Conservation (phyloP, 805 yeast species). For the Alloascoidea hylecoeti region DNA sequence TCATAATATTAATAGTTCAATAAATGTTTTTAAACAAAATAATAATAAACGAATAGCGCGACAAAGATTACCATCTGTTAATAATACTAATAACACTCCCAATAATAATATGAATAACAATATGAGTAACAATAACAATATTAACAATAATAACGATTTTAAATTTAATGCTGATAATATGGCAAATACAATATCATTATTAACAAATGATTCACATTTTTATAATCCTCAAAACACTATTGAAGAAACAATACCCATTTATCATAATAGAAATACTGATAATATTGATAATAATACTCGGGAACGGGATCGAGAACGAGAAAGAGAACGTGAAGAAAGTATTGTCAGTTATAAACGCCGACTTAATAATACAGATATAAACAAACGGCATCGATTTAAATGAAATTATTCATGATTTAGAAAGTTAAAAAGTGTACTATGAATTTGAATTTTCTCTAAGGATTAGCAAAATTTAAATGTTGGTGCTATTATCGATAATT, state of each 20-base stretch:
- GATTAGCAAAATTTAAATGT: no score
- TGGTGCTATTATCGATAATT: no score
- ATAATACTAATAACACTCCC: no score
- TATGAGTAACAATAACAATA: no score
- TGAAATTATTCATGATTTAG: not conserved
- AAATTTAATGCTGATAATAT: not conserved
- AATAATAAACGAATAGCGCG: not conserved
- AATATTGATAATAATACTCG: not conserved
- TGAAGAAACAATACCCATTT: slow-evolving; percentile 1
- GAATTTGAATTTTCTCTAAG: no score
- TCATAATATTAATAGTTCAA: not conserved
- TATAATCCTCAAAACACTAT: not conserved
- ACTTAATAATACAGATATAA: not conserved
- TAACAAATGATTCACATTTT: not conserved
- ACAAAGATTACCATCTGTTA: not conserved
- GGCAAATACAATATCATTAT: slow-evolving; percentile 1
- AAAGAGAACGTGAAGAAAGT: not conserved
- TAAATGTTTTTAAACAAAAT: not conserved
- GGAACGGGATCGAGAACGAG: not conserved
- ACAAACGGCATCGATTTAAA: not conserved
- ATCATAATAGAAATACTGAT: not conserved
- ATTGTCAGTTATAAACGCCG: not conserved
- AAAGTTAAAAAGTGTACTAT: no score
- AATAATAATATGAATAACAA: no score
- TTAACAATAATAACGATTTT: no score